These are phyloP conservation scores for Taiozyma sp. DNA, from an alignment of 1,139 yeast genomes.

Conservation along the genomic window DNA sequence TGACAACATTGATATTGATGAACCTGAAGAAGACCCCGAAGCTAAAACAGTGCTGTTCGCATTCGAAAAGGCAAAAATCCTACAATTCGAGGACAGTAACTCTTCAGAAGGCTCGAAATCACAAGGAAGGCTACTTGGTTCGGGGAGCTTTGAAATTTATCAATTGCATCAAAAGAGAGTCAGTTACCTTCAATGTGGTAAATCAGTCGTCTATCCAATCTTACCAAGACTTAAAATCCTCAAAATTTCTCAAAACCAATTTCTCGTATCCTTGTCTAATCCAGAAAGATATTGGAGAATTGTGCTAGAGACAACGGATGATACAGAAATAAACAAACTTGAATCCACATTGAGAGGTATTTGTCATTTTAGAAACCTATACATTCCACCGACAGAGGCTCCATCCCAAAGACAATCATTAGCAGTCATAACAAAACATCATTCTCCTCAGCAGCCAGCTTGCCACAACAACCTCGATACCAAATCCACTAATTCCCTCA, in stretches of 20 bases:
- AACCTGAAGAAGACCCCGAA: slow-evolving; percentile 5
- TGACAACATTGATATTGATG: not conserved
- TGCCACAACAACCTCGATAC: slow-evolving; percentile 1
- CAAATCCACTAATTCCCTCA: slow-evolving; percentile 14
- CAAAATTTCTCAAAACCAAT: slow-evolving; percentile 46
- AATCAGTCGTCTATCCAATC: slow-evolving; percentile 55
- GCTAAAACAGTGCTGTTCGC: slow-evolving; percentile 30
- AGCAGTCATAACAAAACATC: not conserved
- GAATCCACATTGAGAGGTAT: slow-evolving; percentile 35
- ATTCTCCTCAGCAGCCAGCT: not conserved
- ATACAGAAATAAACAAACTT: slow-evolving; percentile 29
- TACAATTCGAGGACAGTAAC: slow-evolving; percentile 38
- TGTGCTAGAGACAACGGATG: slow-evolving; percentile 37
- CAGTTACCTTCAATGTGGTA: slow-evolving; percentile 54
- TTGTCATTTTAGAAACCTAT: slow-evolving; percentile 43
- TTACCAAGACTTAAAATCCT: slow-evolving; percentile 55
- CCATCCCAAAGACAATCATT: not conserved
- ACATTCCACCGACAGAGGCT: slow-evolving; percentile 11
- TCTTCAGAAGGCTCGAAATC: slow-evolving; percentile 13
- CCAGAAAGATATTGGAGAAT: slow-evolving; percentile 74
- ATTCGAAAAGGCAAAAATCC: slow-evolving; percentile 34
- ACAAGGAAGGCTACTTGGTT: slow-evolving; percentile 47
- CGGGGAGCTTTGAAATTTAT: slow-evolving; percentile 60
- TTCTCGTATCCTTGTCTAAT: slow-evolving; percentile 58
- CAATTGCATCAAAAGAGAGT: slow-evolving; percentile 60